Evolutionary conservation across 805 yeast genomes (phyloP), one percentile per base, ranked within the genome.

Genomic region (Candida gorgasii): DNA sequence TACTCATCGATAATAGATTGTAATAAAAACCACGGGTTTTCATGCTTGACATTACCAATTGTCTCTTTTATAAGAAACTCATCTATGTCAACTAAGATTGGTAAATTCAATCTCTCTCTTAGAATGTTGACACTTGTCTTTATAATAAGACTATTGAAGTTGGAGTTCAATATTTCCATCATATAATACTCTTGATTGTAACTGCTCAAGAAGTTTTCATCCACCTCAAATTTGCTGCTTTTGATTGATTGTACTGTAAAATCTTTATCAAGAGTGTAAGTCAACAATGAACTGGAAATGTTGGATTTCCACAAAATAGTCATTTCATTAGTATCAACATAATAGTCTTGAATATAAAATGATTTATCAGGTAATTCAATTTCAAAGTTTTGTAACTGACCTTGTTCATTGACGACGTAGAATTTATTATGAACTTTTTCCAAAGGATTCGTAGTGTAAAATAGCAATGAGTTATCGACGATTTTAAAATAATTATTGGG

Each of bases 1-100:
- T 86, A 69, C 53, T 89, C 96, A 43, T 76, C 78, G 56, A 95
- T 83, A 18, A 89, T 67, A 2, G 86, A 73, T 44, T 81, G 84
- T 44, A 90, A 75, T 46, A 83, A 79, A 24, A 76, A 67, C 86
- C 95, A 82, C 51, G 82, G 82, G 22, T 72, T 72, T 36, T 67
- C 67, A 2, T 64, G 60, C 14, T 40, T 22, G 7, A 42, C 20
- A 23, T 35, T 40, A 8, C 44, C 44, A 6, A 58, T 46, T 5
- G 65, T 58, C n/a, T 58, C 63, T 9, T 49, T 17, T 48, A 69
- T 39, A 16, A 62, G 46, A 8, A 54, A 39, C 15, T 41, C 39
- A 9, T 29, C 26, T 5, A 19, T 35, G 3, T 9, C 22, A 13
- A 31, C 15, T 8, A 31, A 11, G 11, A 15, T 18, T 1, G 50